Conservation (phyloP, 495 filamentous ascomycete species). For the Neurospora terricola region DNA sequence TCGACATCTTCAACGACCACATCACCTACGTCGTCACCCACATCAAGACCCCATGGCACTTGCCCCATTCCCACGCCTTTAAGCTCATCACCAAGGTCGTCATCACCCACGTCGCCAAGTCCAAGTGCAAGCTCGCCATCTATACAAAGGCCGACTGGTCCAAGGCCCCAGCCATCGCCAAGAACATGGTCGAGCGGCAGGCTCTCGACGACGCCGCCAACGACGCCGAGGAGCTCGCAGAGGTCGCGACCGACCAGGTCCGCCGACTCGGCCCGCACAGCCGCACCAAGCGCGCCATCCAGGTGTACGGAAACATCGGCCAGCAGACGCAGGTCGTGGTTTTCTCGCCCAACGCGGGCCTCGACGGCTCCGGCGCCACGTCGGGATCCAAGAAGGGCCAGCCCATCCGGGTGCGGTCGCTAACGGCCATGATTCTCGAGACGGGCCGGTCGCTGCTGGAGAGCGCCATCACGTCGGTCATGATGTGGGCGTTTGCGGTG, state of each 20-base stretch:
- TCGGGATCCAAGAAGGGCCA: constrained; percentile 28
- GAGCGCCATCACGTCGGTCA: constrained; percentile 57
- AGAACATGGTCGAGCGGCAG: constrained; percentile 67
- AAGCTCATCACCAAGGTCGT: constrained; percentile 83
- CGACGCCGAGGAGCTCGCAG: constrained; percentile 75
- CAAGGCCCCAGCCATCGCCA: constrained; percentile 52
- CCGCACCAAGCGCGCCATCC: constrained; percentile 80
- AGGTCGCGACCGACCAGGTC: constrained; percentile 81
- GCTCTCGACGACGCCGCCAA: constrained; percentile 71
- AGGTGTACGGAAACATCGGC: constrained; percentile 82
- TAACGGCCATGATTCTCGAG: constrained; percentile 61
- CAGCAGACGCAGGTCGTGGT: constrained; percentile 57
- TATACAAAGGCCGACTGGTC: constrained; percentile 84
- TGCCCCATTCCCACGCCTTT: constrained; percentile 71
- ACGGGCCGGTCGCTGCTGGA: constrained; percentile 57
- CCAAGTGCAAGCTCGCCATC: constrained; percentile 81
- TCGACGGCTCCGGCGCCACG: constrained; percentile 21
- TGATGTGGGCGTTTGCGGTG: constrained; percentile 60
- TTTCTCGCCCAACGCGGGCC: constrained; percentile 39
- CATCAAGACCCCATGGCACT: constrained; percentile 80
- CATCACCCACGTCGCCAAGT: constrained; percentile 86
- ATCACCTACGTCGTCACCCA: constrained; percentile 92
- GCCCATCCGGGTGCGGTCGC: constrained; percentile 55
- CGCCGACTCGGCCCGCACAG: constrained; percentile 69
- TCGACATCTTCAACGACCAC: constrained; percentile 89